Percentiles rank a stretch among this genome's conserved stretches.
These are phyloP conservation scores for Pilatotrama ljubarskyi DNA, from an alignment of 768 basidiomycete genomes.

Conservation along the genomic window DNA sequence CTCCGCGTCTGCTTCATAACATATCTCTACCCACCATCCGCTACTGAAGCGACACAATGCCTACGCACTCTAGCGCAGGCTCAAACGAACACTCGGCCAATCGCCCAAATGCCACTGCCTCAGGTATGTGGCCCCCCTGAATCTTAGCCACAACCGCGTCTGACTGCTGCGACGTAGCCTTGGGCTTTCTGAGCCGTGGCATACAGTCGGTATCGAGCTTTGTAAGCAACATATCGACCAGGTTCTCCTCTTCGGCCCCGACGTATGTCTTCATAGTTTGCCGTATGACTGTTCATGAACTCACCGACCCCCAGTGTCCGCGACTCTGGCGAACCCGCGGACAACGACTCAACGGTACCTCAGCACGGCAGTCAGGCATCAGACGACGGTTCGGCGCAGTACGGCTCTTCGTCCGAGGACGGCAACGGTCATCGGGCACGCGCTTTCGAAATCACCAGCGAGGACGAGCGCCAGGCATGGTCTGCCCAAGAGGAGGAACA, in stretches of 20 bases:
- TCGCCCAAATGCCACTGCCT: background rate
- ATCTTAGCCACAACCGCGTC: background rate
- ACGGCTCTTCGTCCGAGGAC: background rate
- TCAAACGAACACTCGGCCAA: background rate
- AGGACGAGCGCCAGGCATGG: background rate
- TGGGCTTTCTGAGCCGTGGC: conserved; percentile 15
- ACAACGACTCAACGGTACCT: background rate
- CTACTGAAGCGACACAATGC: background rate
- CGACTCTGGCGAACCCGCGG: background rate
- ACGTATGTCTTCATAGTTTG: background rate
- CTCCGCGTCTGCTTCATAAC: background rate
- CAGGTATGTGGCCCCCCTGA: background rate
- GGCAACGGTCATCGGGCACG: background rate
- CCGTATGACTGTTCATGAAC: background rate
- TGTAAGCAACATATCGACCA: background rate
- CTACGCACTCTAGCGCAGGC: background rate
- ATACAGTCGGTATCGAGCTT: conserved; percentile 10
- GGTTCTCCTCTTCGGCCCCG: background rate
- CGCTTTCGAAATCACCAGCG: background rate
- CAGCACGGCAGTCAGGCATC: background rate
- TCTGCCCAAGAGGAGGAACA: background rate
- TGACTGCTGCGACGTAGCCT: background rate
- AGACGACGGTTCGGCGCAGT: background rate
- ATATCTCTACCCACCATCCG: background rate
- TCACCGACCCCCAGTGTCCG: background rate